Conservation (phyloP, 1,284 basidiomycete genomes). For the Hemileia vastatrix region DNA sequence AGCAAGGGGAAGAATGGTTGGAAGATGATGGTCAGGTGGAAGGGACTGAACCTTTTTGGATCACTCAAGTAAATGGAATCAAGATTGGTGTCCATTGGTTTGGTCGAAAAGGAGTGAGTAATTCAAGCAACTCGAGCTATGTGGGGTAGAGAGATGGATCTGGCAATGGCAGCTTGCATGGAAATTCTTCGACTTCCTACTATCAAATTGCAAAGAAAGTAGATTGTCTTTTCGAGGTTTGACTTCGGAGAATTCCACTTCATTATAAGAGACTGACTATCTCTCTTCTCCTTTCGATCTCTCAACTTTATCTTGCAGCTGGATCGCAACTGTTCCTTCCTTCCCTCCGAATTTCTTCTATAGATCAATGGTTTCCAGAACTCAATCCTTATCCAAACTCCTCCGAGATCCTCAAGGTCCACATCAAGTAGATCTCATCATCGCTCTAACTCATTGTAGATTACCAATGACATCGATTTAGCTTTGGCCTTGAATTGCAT, state of each 20-base stretch:
- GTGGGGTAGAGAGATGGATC: too few species aligned
- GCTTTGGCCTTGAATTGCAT: constrained; percentile 56
- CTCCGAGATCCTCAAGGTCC: constrained; percentile 63
- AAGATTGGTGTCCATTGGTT: constrained; percentile 67
- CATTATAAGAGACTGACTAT: too few species aligned
- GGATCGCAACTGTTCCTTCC: constrained; percentile 72
- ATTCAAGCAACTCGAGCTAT: too few species aligned
- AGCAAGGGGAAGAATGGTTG: constrained; percentile 53
- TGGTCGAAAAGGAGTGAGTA: constrained; percentile 67
- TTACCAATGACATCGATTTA: constrained; percentile 55
- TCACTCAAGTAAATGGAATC: constrained; percentile 59
- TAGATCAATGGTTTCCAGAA: constrained; percentile 58
- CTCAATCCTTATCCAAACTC: constrained; percentile 56
- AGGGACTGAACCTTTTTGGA: constrained; percentile 52
- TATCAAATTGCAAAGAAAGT: neutral
- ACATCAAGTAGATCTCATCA: constrained; percentile 63
- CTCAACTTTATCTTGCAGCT: constrained; percentile 63
- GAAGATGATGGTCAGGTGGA: constrained; percentile 45
- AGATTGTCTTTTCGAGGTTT: too few species aligned
- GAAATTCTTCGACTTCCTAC: neutral
- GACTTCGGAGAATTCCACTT: too few species aligned
- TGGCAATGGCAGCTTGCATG: too few species aligned
- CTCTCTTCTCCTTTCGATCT: constrained; percentile 1
- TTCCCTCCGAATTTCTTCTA: constrained; percentile 68
- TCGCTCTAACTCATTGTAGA: constrained; percentile 71